These are phyloP conservation scores for Jackrogersella multiformis DNA, from an alignment of 495 filamentous ascomycete species.

Conservation along the genomic window DNA sequence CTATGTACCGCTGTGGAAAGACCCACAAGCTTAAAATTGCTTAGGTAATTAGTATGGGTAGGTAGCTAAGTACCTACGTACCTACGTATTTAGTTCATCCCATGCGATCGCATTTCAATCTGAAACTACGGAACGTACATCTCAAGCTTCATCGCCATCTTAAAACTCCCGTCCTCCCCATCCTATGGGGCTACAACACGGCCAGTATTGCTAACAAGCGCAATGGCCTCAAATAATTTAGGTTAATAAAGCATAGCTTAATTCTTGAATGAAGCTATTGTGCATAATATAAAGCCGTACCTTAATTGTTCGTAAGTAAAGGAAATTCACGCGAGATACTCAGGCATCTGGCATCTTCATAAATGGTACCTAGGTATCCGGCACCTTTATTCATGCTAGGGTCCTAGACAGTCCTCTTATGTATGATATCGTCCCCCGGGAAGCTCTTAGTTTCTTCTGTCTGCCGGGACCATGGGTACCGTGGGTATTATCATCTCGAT, in stretches of 20 bases:
- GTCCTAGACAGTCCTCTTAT: background rate
- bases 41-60: no score
- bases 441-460: constrained; percentile 1
- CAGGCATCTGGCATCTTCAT: background rate
- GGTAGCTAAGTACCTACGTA: background rate
- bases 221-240: background rate
- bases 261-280: background rate
- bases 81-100: background rate
- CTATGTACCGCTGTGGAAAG: no score
- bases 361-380: background rate
- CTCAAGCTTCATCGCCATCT: constrained; percentile 42
- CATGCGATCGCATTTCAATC: constrained; percentile 20
- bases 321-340: background rate
- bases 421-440: background rate
- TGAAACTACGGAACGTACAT: constrained; percentile 35
- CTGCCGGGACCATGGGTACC: constrained; percentile 14
- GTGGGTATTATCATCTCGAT: constrained; percentile 18
- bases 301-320: background rate
- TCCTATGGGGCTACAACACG: background rate
- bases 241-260: background rate
- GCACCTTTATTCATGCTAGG: constrained; percentile 8
- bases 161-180: constrained; percentile 34
- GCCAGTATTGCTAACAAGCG: background rate
- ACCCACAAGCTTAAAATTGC: no score
- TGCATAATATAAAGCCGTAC: background rate